Conservation (phyloP, 192 early-diverging fungal genomes). For the Linnemannia schmuckeri region DNA sequence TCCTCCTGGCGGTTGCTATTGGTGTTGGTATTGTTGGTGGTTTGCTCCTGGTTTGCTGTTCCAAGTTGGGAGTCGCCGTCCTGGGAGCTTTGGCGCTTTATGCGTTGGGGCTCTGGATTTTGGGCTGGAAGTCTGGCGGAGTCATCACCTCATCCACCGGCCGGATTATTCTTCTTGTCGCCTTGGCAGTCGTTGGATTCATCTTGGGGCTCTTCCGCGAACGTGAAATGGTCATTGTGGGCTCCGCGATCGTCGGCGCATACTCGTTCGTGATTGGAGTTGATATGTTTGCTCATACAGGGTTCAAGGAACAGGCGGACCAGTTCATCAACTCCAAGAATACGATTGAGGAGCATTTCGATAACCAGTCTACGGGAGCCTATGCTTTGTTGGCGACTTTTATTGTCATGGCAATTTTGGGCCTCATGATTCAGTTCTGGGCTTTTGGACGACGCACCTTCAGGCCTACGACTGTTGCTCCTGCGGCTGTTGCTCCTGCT, state of each 20-base stretch:
- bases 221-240: slow-evolving; percentile 60
- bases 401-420: slow-evolving; percentile 12
- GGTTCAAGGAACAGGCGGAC: slow-evolving; percentile 38
- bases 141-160: slow-evolving; percentile 1
- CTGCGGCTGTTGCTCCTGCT: neutral
- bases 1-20: neutral
- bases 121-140: slow-evolving; percentile 42
- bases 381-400: slow-evolving; percentile 20
- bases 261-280: slow-evolving; percentile 63
- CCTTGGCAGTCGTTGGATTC: slow-evolving; percentile 31
- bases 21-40: neutral
- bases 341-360: slow-evolving; percentile 10
- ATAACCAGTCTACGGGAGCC: slow-evolving; percentile 16
- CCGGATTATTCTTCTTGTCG: slow-evolving; percentile 14
- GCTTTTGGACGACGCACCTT: neutral
- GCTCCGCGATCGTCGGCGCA: slow-evolving; percentile 59
- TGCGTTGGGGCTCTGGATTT: slow-evolving; percentile 46
- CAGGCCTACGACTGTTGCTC: neutral
- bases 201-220: slow-evolving; percentile 65
- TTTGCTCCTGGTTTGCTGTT: neutral
- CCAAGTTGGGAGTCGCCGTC: slow-evolving; percentile 33
- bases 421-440: slow-evolving; percentile 20
- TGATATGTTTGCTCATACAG: slow-evolving; percentile 66
- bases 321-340: slow-evolving; percentile 11
- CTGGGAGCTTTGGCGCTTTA: slow-evolving; percentile 38